These are phyloP conservation scores for Fomitopsis serialis DNA, from an alignment of 768 basidiomycete species.

Conservation along the genomic window DNA sequence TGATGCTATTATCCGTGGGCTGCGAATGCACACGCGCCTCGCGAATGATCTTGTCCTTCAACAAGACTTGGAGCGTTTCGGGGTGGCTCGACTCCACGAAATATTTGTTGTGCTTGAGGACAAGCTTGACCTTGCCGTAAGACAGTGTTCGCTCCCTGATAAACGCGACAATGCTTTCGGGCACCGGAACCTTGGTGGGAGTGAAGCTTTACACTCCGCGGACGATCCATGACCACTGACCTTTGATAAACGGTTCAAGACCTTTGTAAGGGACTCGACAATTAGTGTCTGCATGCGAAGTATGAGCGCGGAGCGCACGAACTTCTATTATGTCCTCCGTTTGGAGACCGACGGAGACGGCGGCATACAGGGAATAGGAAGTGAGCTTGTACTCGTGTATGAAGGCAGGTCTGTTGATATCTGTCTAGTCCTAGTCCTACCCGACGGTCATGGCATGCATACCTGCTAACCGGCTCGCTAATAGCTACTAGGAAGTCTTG, in stretches of 20 bases:
- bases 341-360: constrained; percentile 95
- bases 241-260: constrained; percentile 79
- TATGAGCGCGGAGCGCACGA: constrained; percentile 28
- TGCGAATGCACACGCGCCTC: constrained; percentile 75
- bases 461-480: constrained; percentile 98
- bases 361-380: constrained; percentile 95
- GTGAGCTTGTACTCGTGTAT: constrained; percentile 99
- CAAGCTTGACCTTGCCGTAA: constrained; percentile 97
- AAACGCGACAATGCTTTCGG: constrained; percentile 76
- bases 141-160: constrained; percentile 93
- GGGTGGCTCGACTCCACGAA: constrained; percentile 95
- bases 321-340: constrained; percentile 99
- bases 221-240: constrained; percentile 28
- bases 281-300: constrained; percentile 28
- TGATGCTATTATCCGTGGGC: constrained; percentile 69
- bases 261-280: constrained; percentile 33
- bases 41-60: constrained; percentile 83
- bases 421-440: constrained; percentile 26
- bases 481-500: constrained; percentile 98
- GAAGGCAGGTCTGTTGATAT: constrained; percentile 73
- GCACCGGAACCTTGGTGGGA: constrained; percentile 74
- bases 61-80: constrained; percentile 80
- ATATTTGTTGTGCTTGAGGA: constrained; percentile 96
- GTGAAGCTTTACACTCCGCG: constrained; percentile 1
- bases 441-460: constrained; percentile 28